Evolutionary conservation across 192 early-diverging fungal species (phyloP), one percentile per base, ranked within the genome.

Genomic region (Entomortierella chlamydospora): DNA sequence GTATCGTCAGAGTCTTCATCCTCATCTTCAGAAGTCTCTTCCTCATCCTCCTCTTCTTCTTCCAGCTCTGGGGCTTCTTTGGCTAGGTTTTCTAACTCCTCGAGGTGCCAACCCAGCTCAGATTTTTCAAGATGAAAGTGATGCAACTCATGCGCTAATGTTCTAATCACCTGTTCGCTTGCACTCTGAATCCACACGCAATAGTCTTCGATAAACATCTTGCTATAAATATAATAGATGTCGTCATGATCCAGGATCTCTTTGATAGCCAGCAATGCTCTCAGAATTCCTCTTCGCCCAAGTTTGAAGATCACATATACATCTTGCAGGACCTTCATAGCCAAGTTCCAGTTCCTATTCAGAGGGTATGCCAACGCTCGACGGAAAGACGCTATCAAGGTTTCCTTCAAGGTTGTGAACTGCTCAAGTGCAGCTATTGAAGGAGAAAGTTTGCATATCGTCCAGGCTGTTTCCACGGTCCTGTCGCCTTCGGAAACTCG

Each of bases 181-280:
- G 93, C 86, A 49, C 83, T 86, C 65, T 97, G 96, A 47, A 97
- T 85, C 98, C 98, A 99, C 23, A 95, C 86, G 81, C 96, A 98
- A 81, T 99, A 99, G 78, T 99, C 97, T 73, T 96, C 96, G 20
- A 99, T 41, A 79, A 84, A 97, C 22, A 98, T 81, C 82, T 94
- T 92, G 73, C 93, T 90, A 61, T 98, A 93, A 8, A 97, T 79
- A 72, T 96, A 97, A 73, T 93, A 95, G 0, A 89, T 72, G 64
- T 99, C 97, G 61, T 99, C 93, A 70, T 89, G 86, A 57, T 95
- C 92, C 79, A 98, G 85, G 31, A 96, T 64, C 7, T 87, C 78
- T 78, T 95, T 94, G 72, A 95, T 76, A 13, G 90, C 89, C 58
- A 99, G 77, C 31, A 99, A 70, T 0, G 79, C 88, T 69, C 96